phyloP scores from a whole-genome alignment of 148 eudicot genomes.

The Rhododendron molle region DNA sequence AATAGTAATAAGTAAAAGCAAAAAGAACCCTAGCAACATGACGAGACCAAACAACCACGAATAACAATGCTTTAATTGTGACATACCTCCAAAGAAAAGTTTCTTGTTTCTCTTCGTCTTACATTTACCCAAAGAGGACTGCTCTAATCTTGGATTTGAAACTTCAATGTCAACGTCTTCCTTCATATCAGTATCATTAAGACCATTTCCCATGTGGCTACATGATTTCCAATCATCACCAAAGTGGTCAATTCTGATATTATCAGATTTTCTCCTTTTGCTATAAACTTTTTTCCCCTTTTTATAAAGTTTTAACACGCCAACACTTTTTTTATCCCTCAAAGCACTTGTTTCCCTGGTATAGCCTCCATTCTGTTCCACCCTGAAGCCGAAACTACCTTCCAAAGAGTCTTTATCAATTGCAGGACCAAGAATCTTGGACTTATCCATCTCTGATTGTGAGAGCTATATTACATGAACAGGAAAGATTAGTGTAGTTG shows the following conservation, averaged over 20 bases:
- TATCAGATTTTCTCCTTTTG: slow-evolving; percentile 38
- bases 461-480: slow-evolving; percentile 27
- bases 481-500: slow-evolving; percentile 1
- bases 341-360: slow-evolving; percentile 23
- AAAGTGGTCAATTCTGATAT: slow-evolving; percentile 29
- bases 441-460: slow-evolving; percentile 44
- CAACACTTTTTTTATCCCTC: slow-evolving; percentile 22
- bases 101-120: slow-evolving; percentile 69
- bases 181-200: slow-evolving; percentile 33
- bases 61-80: not conserved
- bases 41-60: not conserved
- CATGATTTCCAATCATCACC: slow-evolving; percentile 76
- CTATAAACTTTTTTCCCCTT: slow-evolving; percentile 40
- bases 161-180: slow-evolving; percentile 38
- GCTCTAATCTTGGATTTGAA: slow-evolving; percentile 32
- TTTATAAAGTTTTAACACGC: slow-evolving; percentile 15
- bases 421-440: slow-evolving; percentile 41
- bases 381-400: slow-evolving; percentile 62
- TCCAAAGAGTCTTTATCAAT: slow-evolving; percentile 58
- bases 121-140: slow-evolving; percentile 26
- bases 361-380: slow-evolving; percentile 54
- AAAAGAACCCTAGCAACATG: not conserved
- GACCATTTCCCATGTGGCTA: slow-evolving; percentile 73
- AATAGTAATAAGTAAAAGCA: not conserved
- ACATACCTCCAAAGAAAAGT: slow-evolving; percentile 61